phyloP scores from a whole-genome alignment of 495 filamentous ascomycete genomes.

The Amorphotheca resinae region DNA sequence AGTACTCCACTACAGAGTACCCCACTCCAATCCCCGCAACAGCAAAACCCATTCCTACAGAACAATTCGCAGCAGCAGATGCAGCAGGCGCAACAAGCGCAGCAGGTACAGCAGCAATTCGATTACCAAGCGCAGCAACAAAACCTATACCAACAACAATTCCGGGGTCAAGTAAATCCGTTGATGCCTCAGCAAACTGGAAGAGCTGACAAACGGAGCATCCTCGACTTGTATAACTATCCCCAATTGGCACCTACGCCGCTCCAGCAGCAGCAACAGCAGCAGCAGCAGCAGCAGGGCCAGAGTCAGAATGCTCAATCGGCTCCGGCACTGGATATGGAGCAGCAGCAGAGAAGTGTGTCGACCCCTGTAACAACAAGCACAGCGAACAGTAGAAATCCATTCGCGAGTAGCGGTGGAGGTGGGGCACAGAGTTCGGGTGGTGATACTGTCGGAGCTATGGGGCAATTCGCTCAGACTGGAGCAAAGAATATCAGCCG shows the following conservation, averaged over 20 bases:
- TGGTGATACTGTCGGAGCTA: conserved; percentile 16
- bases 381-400: conserved; percentile 32
- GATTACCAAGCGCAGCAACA: conserved; percentile 27
- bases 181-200: conserved; percentile 15
- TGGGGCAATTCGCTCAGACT: conserved; percentile 8
- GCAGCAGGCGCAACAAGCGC: conserved; percentile 19
- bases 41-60: conserved; percentile 27
- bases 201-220: conserved; percentile 61
- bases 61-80: conserved; percentile 31
- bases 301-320: conserved; percentile 16
- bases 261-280: conserved; percentile 14
- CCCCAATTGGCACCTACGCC: conserved; percentile 52
- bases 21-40: conserved; percentile 14
- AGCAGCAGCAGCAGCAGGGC: conserved; percentile 6
- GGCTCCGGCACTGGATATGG: conserved; percentile 14
- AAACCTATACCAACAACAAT: conserved; percentile 30
- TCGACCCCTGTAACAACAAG: conserved; percentile 13
- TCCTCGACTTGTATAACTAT: conserved; percentile 77
- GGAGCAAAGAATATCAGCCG: conserved; percentile 57
- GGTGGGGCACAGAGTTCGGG: conserved; percentile 10
- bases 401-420: conserved; percentile 25
- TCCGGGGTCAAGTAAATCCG: conserved; percentile 22
- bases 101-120: conserved; percentile 22
- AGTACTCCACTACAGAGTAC: conserved; percentile 12
- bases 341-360: conserved; percentile 17